phyloP scores from a whole-genome alignment of 148 eudicot species.

The Camellia granthamiana region DNA sequence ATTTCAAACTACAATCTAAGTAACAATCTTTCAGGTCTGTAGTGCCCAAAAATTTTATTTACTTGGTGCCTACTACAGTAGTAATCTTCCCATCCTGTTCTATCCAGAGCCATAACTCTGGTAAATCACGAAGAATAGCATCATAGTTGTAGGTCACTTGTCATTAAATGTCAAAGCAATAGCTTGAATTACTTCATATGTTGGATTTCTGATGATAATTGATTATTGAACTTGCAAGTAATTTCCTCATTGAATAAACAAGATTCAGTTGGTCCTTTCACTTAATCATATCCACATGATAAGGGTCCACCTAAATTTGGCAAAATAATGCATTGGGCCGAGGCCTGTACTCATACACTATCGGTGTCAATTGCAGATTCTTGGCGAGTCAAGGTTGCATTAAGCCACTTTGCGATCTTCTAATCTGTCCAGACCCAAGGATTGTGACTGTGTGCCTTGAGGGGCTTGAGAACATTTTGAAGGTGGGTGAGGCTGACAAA shows the following conservation, averaged over 20 bases:
- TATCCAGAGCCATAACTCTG: neutral
- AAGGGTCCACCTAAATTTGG: neutral
- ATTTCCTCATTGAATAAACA: neutral
- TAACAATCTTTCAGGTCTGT: neutral
- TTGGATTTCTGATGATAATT: neutral
- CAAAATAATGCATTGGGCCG: neutral
- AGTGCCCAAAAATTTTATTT: neutral
- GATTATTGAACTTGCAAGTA: neutral
- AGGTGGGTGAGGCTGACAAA: slow-evolving; percentile 80
- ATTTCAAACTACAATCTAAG: neutral
- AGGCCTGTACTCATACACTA: neutral
- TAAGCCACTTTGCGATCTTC: slow-evolving; percentile 79
- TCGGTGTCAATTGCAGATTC: slow-evolving; percentile 37
- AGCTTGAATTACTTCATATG: neutral
- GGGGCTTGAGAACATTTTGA: slow-evolving; percentile 82
- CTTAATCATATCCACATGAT: neutral
- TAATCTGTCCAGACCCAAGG: slow-evolving; percentile 76
- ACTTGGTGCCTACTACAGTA: neutral
- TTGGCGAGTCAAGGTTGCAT: slow-evolving; percentile 72
- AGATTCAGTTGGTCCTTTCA: neutral
- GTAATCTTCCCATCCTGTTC: neutral
- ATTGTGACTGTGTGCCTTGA: slow-evolving; percentile 80
- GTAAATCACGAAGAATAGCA: neutral
- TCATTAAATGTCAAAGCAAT: neutral
- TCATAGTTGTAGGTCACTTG: neutral